Conservation (phyloP, 2,329 filamentous ascomycete species). For the Alternaria angustiovoidea region DNA sequence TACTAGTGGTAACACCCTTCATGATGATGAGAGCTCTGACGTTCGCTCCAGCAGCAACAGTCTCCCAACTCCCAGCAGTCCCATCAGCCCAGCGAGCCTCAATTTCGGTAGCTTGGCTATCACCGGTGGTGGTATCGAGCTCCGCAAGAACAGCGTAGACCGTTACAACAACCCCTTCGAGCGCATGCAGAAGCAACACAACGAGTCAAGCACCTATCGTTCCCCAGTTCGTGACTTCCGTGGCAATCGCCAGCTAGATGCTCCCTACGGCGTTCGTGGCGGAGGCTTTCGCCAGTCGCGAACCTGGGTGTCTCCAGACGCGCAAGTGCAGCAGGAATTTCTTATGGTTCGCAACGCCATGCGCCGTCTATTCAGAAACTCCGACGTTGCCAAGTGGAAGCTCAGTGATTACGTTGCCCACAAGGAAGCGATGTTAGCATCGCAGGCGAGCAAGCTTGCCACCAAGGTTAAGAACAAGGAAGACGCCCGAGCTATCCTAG, state of each 20-base stretch:
- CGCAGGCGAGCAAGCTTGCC: constrained; percentile 25
- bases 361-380: constrained; percentile 45
- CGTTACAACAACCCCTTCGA: constrained; percentile 19
- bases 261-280: constrained; percentile 10
- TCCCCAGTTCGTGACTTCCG: constrained; percentile 4
- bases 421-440: constrained; percentile 34
- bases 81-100: constrained; percentile 21
- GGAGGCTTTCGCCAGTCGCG: constrained; percentile 26
- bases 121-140: neutral
- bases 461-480: constrained; percentile 24
- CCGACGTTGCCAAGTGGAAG: constrained; percentile 46
- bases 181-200: constrained; percentile 4
- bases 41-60: constrained; percentile 10
- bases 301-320: constrained; percentile 39
- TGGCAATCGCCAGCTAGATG: constrained; percentile 2
- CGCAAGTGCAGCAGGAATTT: constrained; percentile 37
- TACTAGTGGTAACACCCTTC: constrained; percentile 24
- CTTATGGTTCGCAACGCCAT: constrained; percentile 45
- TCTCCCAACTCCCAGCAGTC: constrained; percentile 12
- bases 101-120: constrained; percentile 22
- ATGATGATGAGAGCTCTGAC: constrained; percentile 17
- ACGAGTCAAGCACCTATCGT: neutral
- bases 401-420: constrained; percentile 43
- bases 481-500: constrained; percentile 7
- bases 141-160: neutral